Evolutionary conservation across 2,329 filamentous ascomycete species (phyloP), one percentile per base, ranked within the genome.

Genomic region (Aschersonia sp.): DNA sequence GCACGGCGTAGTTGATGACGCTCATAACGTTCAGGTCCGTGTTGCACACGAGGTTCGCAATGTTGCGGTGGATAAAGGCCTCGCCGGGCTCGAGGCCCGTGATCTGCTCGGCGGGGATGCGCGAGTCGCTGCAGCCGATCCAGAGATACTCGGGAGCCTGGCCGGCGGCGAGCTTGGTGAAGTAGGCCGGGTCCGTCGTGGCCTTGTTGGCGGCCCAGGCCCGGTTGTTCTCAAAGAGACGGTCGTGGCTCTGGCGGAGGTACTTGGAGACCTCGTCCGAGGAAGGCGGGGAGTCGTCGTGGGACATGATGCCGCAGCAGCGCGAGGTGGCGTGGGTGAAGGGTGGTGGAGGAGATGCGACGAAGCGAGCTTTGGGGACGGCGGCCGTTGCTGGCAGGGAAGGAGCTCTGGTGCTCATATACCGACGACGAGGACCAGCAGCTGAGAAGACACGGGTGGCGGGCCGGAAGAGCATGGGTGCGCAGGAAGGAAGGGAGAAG

Each of bases 31-130:
- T 88, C 59, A 94, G 75, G 62, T 96, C 89, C 53, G 79, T 82
- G 60, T 81, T 79, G 67, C 80, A 79, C 49, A 94, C 75, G 54
- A 94, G 75, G 71, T 95, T 95, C 68, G 87, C 88, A 64, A 95
- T 94, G 61, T 96, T 95, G 66, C 89, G 85, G 73, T 94, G 87
- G 55, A 94, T 83, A 65, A 95, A 96, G 58, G 90, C 83, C 66
- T 95, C 87, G 56, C 88, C 88, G n/a, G 88, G 86, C 60, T 84
- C 73, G 49, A 90, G 76, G 54, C 85, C 83, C 44, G 87, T 80
- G 63, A 96, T 81, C 60, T 85, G 85, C 59, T 89, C 90, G 57
- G 90, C 88, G n/a, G 89, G 89, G 61, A 90, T 86, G 55, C 89
- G 85, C 41, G 82, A 87, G 71, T 95, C 88, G 65, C 83, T 83